Conservation (phyloP, 495 filamentous ascomycete species). For the Glonium stellatum region DNA sequence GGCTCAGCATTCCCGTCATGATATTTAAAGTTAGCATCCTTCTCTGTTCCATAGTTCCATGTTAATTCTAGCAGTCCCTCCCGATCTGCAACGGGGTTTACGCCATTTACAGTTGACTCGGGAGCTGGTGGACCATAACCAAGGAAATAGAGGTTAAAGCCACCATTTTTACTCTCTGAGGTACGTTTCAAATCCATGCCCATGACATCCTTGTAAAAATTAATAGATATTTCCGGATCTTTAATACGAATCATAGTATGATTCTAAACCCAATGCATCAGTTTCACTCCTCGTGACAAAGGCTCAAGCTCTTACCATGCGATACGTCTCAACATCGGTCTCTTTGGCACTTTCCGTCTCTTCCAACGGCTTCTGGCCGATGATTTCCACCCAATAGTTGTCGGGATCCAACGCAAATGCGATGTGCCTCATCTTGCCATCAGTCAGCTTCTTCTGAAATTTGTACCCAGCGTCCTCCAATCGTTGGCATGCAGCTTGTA, state of each 20-base stretch:
- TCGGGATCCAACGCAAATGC: slow-evolving; percentile 93
- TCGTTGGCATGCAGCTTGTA: slow-evolving; percentile 79
- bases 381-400: slow-evolving; percentile 63
- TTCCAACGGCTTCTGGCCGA: slow-evolving; percentile 38
- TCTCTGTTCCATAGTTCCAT: slow-evolving; percentile 97
- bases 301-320: slow-evolving; percentile 36
- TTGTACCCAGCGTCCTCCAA: slow-evolving; percentile 82
- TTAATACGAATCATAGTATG: slow-evolving; percentile 96
- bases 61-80: slow-evolving; percentile 88
- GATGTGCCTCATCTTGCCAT: slow-evolving; percentile 82
- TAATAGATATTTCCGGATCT: slow-evolving; percentile 70
- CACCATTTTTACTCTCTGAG: slow-evolving; percentile 57
- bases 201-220: slow-evolving; percentile 85
- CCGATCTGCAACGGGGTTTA: slow-evolving; percentile 54
- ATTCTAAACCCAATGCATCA: slow-evolving; percentile 44
- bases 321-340: slow-evolving; percentile 49
- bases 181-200: slow-evolving; percentile 79
- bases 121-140: slow-evolving; percentile 61
- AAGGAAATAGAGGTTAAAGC: slow-evolving; percentile 90
- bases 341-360: slow-evolving; percentile 48
- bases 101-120: slow-evolving; percentile 40
- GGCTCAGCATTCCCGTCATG: slow-evolving; percentile 88
- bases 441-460: slow-evolving; percentile 89
- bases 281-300: background rate
- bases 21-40: slow-evolving; percentile 73